Evolutionary conservation across 441 rosid species (phyloP), one percentile per base, ranked within the genome.

Genomic region (Aleurites moluccanus): DNA sequence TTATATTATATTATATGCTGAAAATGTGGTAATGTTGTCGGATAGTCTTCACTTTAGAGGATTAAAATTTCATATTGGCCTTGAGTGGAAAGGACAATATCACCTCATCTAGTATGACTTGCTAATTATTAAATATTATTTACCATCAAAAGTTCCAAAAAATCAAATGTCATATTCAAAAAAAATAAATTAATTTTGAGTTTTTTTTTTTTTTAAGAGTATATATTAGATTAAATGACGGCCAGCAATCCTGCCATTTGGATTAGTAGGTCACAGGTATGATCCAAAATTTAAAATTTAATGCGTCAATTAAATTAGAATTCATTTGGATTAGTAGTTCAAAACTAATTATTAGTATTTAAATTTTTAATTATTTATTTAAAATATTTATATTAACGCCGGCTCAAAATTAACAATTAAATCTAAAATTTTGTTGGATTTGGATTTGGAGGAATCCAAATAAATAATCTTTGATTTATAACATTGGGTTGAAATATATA

Each of bases 1-100:
- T 42, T 45, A 7, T 45, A 10, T 9, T 0, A 10, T 45, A 1
- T 45, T 10, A 45, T 45, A 45, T 1, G 50, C 83, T 83, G 84
- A 80, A 79, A 72, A 78, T 64, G 83, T 69, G 83, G 83, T 77
- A 80, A 74, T 64, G 69, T 64, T 89, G 85, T 82, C 84, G 64
- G 83, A 62, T 33, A 64, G 81, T 57, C 77, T 78, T 82, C 77
- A 80, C 81, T 78, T 73, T 53, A 74, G 75, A 75, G 49, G 64
- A 72, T 60, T 75, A 67, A 75, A 69, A 59, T n/a, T 27, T 62
- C 2, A 73, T 10, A 69, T 63, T 70, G 69, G 75, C 69, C 64
- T 80, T 62, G 52, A 72, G 66, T 50, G 68, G 80, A 73, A 70
- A 76, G 74, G 72, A 74, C 78, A 83, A 67, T 63, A 64, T 67